Percentiles rank a stretch among this genome's conserved stretches.
phyloP scores from a whole-genome alignment of 495 filamentous ascomycete species.

The Penicillium antarcticum region DNA sequence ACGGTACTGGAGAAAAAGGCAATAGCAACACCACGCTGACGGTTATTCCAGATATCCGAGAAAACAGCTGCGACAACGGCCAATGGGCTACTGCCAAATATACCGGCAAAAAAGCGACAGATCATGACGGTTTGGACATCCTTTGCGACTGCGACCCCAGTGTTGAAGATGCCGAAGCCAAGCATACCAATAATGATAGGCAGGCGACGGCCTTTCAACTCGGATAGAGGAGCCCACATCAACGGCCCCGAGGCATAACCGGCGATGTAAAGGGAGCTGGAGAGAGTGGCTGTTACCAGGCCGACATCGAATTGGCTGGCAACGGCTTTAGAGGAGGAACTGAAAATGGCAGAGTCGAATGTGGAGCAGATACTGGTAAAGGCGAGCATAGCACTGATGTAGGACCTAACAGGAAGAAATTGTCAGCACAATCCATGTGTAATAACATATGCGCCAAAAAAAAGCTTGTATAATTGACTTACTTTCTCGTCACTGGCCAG shows the following conservation, averaged over 20 bases:
- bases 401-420: slow-evolving; percentile 8
- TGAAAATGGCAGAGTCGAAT: slow-evolving; percentile 37
- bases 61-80: slow-evolving; percentile 87
- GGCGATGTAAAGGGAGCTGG: slow-evolving; percentile 54
- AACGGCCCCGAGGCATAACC: slow-evolving; percentile 60
- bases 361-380: slow-evolving; percentile 40
- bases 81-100: slow-evolving; percentile 67
- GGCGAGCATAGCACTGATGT: slow-evolving; percentile 32
- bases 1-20: slow-evolving; percentile 82
- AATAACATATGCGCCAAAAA: background rate
- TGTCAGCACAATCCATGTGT: background rate
- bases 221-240: slow-evolving; percentile 65
- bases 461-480: slow-evolving; percentile 1
- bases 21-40: slow-evolving; percentile 61
- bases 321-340: slow-evolving; percentile 17
- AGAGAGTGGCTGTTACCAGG: slow-evolving; percentile 50
- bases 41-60: slow-evolving; percentile 84
- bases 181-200: slow-evolving; percentile 55
- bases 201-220: slow-evolving; percentile 54
- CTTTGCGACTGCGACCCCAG: slow-evolving; percentile 57
- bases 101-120: slow-evolving; percentile 64
- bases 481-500: slow-evolving; percentile 75
- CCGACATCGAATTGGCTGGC: slow-evolving; percentile 46
- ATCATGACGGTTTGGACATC: slow-evolving; percentile 65
- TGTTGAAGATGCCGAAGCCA: slow-evolving; percentile 53